Evolutionary conservation across 2,329 filamentous ascomycete species (phyloP).

Genomic region (Biscogniauxia marginata): DNA sequence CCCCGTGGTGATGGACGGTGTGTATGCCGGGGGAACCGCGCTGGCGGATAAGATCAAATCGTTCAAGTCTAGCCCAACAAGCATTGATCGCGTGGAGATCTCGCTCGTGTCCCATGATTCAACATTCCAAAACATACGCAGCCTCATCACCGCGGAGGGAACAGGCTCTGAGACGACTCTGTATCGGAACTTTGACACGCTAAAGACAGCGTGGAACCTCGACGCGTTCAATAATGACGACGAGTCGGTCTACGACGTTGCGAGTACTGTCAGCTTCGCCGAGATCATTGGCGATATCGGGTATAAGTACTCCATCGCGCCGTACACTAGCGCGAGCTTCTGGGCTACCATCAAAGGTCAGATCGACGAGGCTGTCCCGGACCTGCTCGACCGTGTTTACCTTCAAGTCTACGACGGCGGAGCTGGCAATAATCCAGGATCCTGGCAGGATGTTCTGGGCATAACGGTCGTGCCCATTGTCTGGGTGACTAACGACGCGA

Average conservation of each 20-base stretch:
- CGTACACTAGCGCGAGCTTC: slow-evolving; percentile 36
- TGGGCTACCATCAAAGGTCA: slow-evolving; percentile 29
- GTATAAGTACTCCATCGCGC: slow-evolving; percentile 38
- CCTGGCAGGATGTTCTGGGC: slow-evolving; percentile 34
- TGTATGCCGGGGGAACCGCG: slow-evolving; percentile 17
- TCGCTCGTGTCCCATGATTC: slow-evolving; percentile 32
- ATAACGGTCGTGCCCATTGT: slow-evolving; percentile 39
- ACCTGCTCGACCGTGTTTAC: slow-evolving; percentile 36
- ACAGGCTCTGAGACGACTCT: slow-evolving; percentile 27
- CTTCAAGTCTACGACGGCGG: slow-evolving; percentile 42
- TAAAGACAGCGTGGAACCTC: slow-evolving; percentile 36
- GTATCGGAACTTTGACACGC: slow-evolving; percentile 33
- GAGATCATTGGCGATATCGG: slow-evolving; percentile 35
- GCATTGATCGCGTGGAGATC: slow-evolving; percentile 35
- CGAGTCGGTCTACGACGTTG: slow-evolving; percentile 36
- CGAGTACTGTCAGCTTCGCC: slow-evolving; percentile 36
- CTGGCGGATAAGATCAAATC: slow-evolving; percentile 42
- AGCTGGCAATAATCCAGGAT: slow-evolving; percentile 35
- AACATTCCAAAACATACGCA: slow-evolving; percentile 29
- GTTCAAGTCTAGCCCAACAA: slow-evolving; percentile 32
- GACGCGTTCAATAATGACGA: slow-evolving; percentile 42
- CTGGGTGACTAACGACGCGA: slow-evolving; percentile 42
- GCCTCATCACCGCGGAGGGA: slow-evolving; percentile 30
- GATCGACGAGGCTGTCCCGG: slow-evolving; percentile 15
- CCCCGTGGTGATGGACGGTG: slow-evolving; percentile 3